Evolutionary conservation across 164 flowering plant species (phyloP), one percentile per base, ranked within the genome.

Genomic region (Macadamia integrifolia): DNA sequence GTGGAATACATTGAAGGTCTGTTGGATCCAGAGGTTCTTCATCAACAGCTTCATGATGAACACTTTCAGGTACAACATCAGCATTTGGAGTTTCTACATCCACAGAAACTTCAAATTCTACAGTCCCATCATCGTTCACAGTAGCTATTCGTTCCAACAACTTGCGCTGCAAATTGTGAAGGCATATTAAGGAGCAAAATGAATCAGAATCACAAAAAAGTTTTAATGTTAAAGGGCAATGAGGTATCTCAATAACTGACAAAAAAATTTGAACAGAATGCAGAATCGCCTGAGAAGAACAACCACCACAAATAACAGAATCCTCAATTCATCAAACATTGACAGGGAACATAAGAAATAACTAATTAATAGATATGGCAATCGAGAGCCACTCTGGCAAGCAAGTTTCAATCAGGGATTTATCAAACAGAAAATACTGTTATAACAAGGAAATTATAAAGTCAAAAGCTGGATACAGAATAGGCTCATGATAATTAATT

Each of bases 81-180:
- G 85, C 69, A 40, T 69, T 65, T 52, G 65, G 81, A 42, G 83
- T 74, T 74, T 80, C 84, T 72, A 86, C 84, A 80, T 83, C 93
- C 46, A 64, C 88, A 10, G 97, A 94, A 77, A 95, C 81, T 71
- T 89, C 86, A 81, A 95, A 85, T 76, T 86, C 98, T 64, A 95
- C 97, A 50, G 95, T 89, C 69, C 99, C 99, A 82, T 95, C 92
- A 78, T 83, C 81, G 81, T 89, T 95, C 74, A 95, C 95, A 1
- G 98, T 95, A 67, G 99, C 97, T 69, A 95, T 87, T 79, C 99
- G 84, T 62, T 89, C 89, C 84, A 95, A 84, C 83, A 92, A 81
- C 75, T 84, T 83, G 65, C 87, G 84, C 99, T 95, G 93, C 82
- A 84, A 74, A 59, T 65, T 66, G 15, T 2, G 23, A 61, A 66